phyloP scores from a whole-genome alignment of 2,329 filamentous ascomycete genomes.

The Hortaea werneckii region DNA sequence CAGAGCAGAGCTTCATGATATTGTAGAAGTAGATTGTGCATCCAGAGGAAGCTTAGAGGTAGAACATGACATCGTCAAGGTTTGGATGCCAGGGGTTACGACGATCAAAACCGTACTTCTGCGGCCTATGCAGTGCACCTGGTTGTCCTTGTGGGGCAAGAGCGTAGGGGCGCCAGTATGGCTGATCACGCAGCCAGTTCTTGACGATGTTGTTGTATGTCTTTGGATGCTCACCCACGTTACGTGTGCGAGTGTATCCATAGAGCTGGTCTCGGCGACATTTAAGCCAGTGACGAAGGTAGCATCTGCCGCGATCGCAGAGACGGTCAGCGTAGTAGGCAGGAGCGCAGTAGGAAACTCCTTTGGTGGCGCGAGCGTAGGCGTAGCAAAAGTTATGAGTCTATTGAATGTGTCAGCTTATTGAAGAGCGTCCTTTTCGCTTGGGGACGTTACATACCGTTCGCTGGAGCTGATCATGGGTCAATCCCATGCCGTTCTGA shows the following conservation, averaged over 20 bases:
- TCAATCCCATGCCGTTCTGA: constrained; percentile 2
- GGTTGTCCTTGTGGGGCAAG: not conserved
- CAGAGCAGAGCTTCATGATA: not conserved
- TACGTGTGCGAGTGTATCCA: too few relatives aligned
- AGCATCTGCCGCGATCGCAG: constrained; percentile 25
- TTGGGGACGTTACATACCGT: too few relatives aligned
- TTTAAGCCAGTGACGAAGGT: constrained; percentile 2
- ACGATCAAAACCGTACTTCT: not conserved
- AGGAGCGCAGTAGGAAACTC: constrained; percentile 25
- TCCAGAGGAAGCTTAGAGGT: constrained; percentile 3
- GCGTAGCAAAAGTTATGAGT: too few relatives aligned
- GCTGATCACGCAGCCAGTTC: too few relatives aligned
- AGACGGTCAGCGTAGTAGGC: constrained; percentile 30
- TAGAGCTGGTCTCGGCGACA: not conserved
- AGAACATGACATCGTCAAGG: constrained; percentile 15
- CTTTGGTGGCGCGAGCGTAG: constrained; percentile 21
- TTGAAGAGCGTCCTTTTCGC: too few relatives aligned
- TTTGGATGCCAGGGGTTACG: constrained; percentile 10
- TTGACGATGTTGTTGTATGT: too few relatives aligned
- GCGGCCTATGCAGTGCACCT: not conserved
- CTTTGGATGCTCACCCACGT: too few relatives aligned
- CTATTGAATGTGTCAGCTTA: too few relatives aligned
- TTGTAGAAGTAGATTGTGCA: not conserved
- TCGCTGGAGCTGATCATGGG: too few relatives aligned
- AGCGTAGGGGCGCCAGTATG: not conserved